Evolutionary conservation across 306 rosid genomes (phyloP).

Genomic region (Quercus engelmannii): DNA sequence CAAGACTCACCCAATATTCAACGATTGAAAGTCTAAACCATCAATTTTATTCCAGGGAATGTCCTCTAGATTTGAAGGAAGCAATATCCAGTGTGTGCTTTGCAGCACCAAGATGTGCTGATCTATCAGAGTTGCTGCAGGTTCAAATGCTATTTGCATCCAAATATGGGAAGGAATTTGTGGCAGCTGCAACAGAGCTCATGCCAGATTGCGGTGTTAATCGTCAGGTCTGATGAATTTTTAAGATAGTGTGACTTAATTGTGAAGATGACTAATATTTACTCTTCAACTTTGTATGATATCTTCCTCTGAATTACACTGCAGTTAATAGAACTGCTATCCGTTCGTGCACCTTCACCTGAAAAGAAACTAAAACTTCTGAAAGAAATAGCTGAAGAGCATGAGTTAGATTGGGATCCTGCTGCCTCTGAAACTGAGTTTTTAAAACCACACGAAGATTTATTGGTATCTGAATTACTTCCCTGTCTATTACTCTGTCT

Average conservation of each 20-base stretch:
- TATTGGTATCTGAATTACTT: constrained; percentile 48
- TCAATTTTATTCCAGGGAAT: constrained; percentile 55
- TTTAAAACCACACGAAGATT: constrained; percentile 76
- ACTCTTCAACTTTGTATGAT: neutral
- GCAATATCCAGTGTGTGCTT: constrained; percentile 91
- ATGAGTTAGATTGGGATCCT: constrained; percentile 92
- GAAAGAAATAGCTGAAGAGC: constrained; percentile 93
- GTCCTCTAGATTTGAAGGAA: constrained; percentile 92
- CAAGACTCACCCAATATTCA: neutral
- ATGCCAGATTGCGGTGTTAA: constrained; percentile 89
- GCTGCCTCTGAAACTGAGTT: constrained; percentile 77
- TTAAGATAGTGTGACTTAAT: constrained; percentile 3
- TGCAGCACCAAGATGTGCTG: constrained; percentile 97
- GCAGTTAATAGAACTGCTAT: constrained; percentile 84
- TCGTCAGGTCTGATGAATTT: constrained; percentile 70
- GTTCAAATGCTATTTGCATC: constrained; percentile 75
- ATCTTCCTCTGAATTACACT: constrained; percentile 25
- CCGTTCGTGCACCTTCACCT: constrained; percentile 85
- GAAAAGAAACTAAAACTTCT: constrained; percentile 83
- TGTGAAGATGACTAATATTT: neutral
- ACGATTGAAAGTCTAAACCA: neutral
- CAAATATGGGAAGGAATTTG: constrained; percentile 89
- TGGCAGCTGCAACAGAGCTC: constrained; percentile 86
- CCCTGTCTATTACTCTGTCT: constrained; percentile 12
- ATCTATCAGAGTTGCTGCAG: constrained; percentile 84